Evolutionary conservation across 1,284 basidiomycete species (phyloP).

Genomic region (Blastosporella zonata): DNA sequence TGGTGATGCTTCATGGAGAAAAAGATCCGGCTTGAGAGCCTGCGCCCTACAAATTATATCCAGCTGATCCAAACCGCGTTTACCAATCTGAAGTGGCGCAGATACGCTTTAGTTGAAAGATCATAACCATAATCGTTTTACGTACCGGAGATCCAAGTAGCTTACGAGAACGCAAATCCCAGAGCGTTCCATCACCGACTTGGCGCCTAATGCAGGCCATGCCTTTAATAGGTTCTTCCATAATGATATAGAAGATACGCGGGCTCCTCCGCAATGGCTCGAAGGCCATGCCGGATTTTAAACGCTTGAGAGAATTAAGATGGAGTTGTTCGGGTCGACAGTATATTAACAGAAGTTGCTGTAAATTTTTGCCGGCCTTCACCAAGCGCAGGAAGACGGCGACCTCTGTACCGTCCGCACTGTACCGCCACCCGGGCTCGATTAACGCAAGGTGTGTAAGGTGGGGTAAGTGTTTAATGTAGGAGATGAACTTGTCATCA

Average conservation of each 20-base stretch:
- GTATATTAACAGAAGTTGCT: conserved; percentile 15
- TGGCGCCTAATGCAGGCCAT: conserved; percentile 13
- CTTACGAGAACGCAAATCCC: conserved; percentile 8
- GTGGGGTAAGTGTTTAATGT: conserved; percentile 7
- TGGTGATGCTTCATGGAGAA: not conserved
- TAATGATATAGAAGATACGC: conserved; percentile 12
- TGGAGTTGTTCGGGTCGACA: conserved; percentile 7
- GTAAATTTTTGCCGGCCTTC: conserved; percentile 6
- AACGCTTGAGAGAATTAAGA: conserved; percentile 14
- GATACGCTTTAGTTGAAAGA: not conserved
- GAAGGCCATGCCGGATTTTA: conserved; percentile 7
- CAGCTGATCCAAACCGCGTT: not conserved
- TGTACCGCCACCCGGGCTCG: conserved; percentile 19
- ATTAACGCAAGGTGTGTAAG: conserved; percentile 15
- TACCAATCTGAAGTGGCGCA: not conserved
- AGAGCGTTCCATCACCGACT: conserved; percentile 15
- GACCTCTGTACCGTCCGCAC: conserved; percentile 16
- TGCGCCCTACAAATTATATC: not conserved
- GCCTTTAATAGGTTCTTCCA: conserved; percentile 4
- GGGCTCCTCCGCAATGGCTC: not conserved
- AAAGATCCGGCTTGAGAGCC: not conserved
- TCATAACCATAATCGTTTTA: not conserved
- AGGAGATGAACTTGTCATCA: conserved; percentile 13
- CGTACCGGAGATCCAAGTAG: conserved; percentile 2
- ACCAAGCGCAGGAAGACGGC: conserved; percentile 16